These are phyloP conservation scores for Lithospermum erythrorhizon DNA, from an alignment of 257 asterid genomes.

Conservation along the genomic window DNA sequence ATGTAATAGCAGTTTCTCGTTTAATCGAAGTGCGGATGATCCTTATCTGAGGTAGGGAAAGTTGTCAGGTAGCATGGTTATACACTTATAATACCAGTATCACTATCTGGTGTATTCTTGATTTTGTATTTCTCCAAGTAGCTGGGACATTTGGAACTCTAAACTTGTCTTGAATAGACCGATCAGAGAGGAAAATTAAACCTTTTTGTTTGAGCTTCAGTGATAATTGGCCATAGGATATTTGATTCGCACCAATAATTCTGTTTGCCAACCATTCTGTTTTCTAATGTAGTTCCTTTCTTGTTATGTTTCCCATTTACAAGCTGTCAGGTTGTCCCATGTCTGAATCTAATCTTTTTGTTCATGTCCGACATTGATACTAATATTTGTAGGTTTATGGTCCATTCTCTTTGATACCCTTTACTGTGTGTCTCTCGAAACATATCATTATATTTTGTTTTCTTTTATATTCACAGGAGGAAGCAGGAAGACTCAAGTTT, in stretches of 20 bases:
- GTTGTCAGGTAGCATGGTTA: neutral
- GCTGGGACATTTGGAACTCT: neutral
- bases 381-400: neutral
- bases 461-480: constrained; percentile 57
- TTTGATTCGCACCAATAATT: neutral
- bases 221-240: neutral
- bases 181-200: neutral
- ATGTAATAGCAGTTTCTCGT: neutral
- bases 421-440: neutral
- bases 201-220: neutral
- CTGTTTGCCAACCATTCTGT: neutral
- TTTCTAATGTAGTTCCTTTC: no score
- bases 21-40: neutral
- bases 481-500: constrained; percentile 73
- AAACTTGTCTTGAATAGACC: no score
- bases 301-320: no score
- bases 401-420: neutral
- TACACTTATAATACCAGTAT: neutral
- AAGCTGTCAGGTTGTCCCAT: neutral
- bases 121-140: neutral
- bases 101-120: neutral
- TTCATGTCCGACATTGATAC: neutral
- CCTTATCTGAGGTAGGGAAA: neutral
- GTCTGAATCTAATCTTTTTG: neutral
- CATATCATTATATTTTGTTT: neutral